A percentile compares a stretch with the other conserved stretches of the same genome.
Conservation (phyloP, 2,329 filamentous ascomycete genomes). For the Lachnellula subtilissima region DNA sequence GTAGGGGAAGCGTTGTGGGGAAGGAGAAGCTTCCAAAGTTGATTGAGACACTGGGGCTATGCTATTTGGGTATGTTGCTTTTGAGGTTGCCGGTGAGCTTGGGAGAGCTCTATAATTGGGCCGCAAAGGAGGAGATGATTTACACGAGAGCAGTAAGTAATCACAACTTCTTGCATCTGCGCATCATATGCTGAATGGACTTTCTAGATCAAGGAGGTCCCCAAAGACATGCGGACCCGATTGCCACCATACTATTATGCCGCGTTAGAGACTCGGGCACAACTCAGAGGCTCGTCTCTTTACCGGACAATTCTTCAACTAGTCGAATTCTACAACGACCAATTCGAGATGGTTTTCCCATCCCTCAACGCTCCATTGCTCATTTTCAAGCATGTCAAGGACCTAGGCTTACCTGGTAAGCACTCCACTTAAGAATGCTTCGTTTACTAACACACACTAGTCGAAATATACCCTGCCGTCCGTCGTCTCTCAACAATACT, state of each 20-base stretch:
- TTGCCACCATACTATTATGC: slow-evolving; percentile 58
- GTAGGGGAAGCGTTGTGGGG: slow-evolving; percentile 14
- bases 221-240: slow-evolving; percentile 59
- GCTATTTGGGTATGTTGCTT: slow-evolving; percentile 73
- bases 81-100: slow-evolving; percentile 72
- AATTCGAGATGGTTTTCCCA: slow-evolving; percentile 69
- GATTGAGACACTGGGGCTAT: slow-evolving; percentile 70
- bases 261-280: slow-evolving; percentile 48
- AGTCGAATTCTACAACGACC: slow-evolving; percentile 56
- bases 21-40: slow-evolving; percentile 53
- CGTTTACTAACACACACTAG: slow-evolving; percentile 35
- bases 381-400: slow-evolving; percentile 63
- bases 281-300: slow-evolving; percentile 52
- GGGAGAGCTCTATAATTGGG: slow-evolving; percentile 68
- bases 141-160: slow-evolving; percentile 62
- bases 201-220: slow-evolving; percentile 49
- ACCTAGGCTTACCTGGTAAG: slow-evolving; percentile 70
- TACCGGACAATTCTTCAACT: slow-evolving; percentile 60
- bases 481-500: slow-evolving; percentile 43
- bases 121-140: slow-evolving; percentile 60
- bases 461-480: slow-evolving; percentile 59
- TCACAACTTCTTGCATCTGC: background rate
- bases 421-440: slow-evolving; percentile 1
- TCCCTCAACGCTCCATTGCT: slow-evolving; percentile 65
- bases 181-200: background rate